Base-by-base conservation (phyloP, 2,329 filamentous ascomycete genomes). In the Knufia fluminis region DNA sequence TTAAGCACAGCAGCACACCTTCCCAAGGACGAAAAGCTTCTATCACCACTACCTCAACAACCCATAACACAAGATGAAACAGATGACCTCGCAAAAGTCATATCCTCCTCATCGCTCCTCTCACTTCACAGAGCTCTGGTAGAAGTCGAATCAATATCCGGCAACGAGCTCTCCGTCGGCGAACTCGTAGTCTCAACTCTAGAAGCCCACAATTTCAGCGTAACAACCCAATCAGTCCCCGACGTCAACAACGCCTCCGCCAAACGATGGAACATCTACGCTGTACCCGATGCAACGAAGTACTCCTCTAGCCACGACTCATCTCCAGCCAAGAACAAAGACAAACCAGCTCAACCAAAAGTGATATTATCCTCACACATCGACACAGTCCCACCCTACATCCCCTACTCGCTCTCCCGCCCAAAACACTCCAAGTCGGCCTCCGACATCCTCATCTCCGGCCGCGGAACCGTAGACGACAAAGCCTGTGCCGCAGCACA, bases 41-140 rank as follows among this genome's bases (percentile, higher is more conserved):
- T 8, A 16, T 8, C n/a, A 14, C 12, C 43, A 6, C 28, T 36
- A 6, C 28, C 23, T 17, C 45, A 48, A 33, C 45, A 48, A 2
- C 7, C 22, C 22, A 26, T 38, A 22, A 10, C 35, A 16, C 16
- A 48, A 23, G 36, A 26, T 17, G n/a, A 14, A 17, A 31, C 23
- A 28, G 46, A 56, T 22, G 52, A 57, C 39, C 45, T 68, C 8
- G 61, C 66, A 3, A 56, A 65, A 35, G 60, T 70, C 33, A 68
- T 72, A 43, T 59, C 63, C n/a, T 56, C 55, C 17, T 71, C 69
- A 1, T 66, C 68, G 2, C 75, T 95, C 1, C 74, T 94, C 38
- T 74, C 75, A 16, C 75, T 94, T 10, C 89, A 94, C 68, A 79
- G 82, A 47, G 76, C 79, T 14, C 78, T 95, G n/a, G 75, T 90